Percentiles rank a stretch among this genome's conserved stretches.
Evolutionary conservation across 108 stramenopile genomes (phyloP).

Genomic region (Aureococcus anophagefferens): DNA sequence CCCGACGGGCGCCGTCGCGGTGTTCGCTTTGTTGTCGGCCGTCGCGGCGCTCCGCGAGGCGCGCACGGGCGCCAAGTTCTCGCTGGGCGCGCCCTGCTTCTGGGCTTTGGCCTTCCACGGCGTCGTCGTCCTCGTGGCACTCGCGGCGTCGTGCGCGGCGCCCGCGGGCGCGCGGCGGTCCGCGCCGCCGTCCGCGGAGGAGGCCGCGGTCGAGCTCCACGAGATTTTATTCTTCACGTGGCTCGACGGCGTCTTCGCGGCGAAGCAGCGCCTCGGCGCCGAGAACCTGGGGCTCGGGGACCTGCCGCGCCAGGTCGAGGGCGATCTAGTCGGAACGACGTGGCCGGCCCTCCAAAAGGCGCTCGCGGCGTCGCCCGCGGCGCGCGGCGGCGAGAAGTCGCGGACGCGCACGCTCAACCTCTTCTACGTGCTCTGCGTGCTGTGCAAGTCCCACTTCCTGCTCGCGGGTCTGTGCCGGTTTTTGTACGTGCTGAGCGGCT

Average conservation of each 20-base stretch:
- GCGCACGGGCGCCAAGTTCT: background rate
- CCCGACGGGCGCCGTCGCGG: background rate
- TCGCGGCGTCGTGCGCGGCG: background rate
- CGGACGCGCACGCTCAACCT: background rate
- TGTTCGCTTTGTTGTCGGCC: background rate
- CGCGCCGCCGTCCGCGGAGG: background rate
- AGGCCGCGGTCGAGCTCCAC: background rate
- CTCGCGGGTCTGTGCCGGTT: background rate
- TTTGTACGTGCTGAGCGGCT: background rate
- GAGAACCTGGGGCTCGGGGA: background rate
- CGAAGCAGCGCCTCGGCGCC: background rate
- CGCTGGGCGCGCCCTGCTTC: background rate
- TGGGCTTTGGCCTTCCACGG: background rate
- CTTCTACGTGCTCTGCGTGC: background rate
- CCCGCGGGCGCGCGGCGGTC: too few relatives aligned
- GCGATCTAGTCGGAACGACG: background rate
- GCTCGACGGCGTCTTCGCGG: background rate
- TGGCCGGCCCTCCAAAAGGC: background rate
- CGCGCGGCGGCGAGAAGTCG: too few relatives aligned
- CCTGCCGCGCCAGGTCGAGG: background rate
- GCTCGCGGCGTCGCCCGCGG: background rate
- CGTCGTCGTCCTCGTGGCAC: background rate
- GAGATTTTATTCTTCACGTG: background rate
- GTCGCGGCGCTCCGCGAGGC: background rate
- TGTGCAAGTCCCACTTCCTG: background rate